phyloP scores from a whole-genome alignment of 75 land plant genomes.

The Pseudotsuga menziesii region DNA sequence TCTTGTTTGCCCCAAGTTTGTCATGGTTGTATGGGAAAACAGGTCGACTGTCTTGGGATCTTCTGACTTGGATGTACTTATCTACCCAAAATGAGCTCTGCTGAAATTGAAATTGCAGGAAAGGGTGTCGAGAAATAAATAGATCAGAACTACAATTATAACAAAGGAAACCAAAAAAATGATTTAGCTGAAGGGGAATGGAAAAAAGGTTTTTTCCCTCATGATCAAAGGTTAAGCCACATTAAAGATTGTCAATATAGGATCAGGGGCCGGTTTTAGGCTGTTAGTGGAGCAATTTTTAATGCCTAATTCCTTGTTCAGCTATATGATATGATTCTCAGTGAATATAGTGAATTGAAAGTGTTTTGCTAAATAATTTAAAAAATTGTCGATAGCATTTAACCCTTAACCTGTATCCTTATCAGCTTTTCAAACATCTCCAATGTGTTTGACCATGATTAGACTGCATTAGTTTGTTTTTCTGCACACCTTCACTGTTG shows the following conservation, averaged over 20 bases:
- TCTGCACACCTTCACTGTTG: not conserved
- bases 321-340: not conserved
- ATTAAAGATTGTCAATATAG: not conserved
- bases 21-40: no score
- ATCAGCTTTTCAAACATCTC: not conserved
- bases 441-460: not conserved
- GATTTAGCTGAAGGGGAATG: not conserved
- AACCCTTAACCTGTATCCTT: not conserved
- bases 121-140: not conserved
- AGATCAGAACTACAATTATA: not conserved
- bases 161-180: not conserved
- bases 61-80: not conserved
- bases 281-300: not conserved
- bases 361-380: not conserved
- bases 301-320: not conserved
- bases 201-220: not conserved
- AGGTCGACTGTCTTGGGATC: no score
- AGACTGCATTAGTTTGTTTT: not conserved
- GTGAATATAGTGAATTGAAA: not conserved
- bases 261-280: not conserved
- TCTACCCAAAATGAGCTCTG: not conserved
- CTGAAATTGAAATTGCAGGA: not conserved
- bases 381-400: not conserved
- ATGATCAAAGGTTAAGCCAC: not conserved
- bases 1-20: no score